Evolutionary conservation across 2,329 filamentous ascomycete genomes (phyloP).

Genomic region (Davidsoniella neocaledoniae): DNA sequence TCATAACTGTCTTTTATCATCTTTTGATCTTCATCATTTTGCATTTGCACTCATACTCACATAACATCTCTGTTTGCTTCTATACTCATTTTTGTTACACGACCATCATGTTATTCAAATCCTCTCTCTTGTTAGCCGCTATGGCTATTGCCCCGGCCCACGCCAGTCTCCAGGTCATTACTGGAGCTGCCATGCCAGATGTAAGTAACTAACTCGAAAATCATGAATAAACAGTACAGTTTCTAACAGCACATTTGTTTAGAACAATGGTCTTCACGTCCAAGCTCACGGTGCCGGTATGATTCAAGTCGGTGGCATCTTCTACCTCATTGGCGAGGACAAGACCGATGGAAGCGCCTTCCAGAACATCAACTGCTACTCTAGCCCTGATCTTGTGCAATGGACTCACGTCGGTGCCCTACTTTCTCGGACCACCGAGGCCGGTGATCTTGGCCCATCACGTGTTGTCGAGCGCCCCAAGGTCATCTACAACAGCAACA

Average conservation of each 20-base stretch:
- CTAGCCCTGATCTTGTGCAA: slow-evolving; percentile 41
- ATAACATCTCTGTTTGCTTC: neutral
- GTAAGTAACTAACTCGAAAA: slow-evolving; percentile 16
- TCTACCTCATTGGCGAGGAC: slow-evolving; percentile 55
- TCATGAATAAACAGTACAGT: neutral
- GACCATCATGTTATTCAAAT: slow-evolving; percentile 1
- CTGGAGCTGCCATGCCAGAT: slow-evolving; percentile 30
- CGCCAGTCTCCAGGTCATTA: slow-evolving; percentile 23
- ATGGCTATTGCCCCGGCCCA: slow-evolving; percentile 1
- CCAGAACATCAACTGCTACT: slow-evolving; percentile 52
- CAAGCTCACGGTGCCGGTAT: slow-evolving; percentile 52
- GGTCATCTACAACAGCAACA: slow-evolving; percentile 49
- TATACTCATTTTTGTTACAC: neutral
- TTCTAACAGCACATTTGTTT: neutral
- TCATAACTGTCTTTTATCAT: neutral
- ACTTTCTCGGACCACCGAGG: slow-evolving; percentile 30
- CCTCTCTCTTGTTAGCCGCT: neutral
- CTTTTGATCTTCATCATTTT: neutral
- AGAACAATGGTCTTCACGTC: slow-evolving; percentile 36
- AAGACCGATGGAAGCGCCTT: slow-evolving; percentile 46
- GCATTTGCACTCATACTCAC: neutral
- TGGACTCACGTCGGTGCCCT: slow-evolving; percentile 46
- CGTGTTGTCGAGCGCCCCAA: slow-evolving; percentile 52
- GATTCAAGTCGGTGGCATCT: slow-evolving; percentile 38
- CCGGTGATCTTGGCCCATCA: slow-evolving; percentile 41